These are phyloP conservation scores for Botrytis aclada DNA, from an alignment of 2,329 filamentous ascomycete genomes.

Conservation along the genomic window DNA sequence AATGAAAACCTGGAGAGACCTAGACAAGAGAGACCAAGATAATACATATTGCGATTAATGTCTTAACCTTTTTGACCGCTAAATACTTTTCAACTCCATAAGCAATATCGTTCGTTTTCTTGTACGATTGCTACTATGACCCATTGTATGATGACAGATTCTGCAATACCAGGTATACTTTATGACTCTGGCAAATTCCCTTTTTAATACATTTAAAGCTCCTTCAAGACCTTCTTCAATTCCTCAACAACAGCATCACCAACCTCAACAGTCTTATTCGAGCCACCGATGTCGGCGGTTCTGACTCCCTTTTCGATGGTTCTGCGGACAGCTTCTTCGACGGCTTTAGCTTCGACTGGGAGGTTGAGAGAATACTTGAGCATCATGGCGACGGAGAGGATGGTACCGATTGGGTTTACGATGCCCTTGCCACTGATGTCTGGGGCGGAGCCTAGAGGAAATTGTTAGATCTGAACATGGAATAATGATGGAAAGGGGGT, in stretches of 20 bases:
- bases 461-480: neutral
- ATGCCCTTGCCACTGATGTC: conserved; percentile 91
- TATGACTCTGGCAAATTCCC: neutral
- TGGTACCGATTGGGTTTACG: conserved; percentile 88
- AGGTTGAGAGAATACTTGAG: conserved; percentile 86
- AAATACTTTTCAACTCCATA: neutral
- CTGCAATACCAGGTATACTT: neutral
- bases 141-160: neutral
- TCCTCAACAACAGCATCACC: conserved; percentile 78
- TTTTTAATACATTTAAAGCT: conserved; percentile 21
- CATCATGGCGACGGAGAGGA: conserved; percentile 94
- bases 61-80: neutral
- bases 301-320: conserved; percentile 76
- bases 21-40: neutral
- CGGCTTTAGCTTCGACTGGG: conserved; percentile 69
- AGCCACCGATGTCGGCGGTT: conserved; percentile 84
- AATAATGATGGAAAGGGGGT: neutral
- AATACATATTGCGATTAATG: neutral
- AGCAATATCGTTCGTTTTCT: neutral
- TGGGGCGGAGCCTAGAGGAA: conserved; percentile 69
- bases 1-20: neutral
- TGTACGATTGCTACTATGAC: neutral
- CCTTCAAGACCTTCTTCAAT: conserved; percentile 61
- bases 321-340: conserved; percentile 77
- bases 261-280: conserved; percentile 68